phyloP scores from a whole-genome alignment of 1,284 basidiomycete species.

The Somion occarium region DNA sequence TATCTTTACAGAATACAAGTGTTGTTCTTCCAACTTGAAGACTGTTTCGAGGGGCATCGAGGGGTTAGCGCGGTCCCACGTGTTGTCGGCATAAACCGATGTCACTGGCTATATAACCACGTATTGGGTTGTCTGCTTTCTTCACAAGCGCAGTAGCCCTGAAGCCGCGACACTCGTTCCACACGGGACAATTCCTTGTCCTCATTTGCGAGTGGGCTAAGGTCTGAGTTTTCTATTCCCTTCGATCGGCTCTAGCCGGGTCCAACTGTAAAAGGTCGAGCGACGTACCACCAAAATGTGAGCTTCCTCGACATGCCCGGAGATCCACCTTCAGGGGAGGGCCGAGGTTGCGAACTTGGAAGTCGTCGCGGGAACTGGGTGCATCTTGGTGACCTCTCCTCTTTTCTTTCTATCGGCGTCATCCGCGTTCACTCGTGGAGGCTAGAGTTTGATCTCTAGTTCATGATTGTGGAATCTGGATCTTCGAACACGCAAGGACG shows the following conservation, averaged over 20 bases:
- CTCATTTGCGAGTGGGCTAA: slow-evolving; percentile 26
- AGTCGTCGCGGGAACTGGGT: slow-evolving; percentile 2
- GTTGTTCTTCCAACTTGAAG: too few relatives aligned
- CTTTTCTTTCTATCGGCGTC: slow-evolving; percentile 3
- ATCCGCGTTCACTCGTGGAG: background rate
- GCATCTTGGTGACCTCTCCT: background rate
- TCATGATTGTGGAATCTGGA: background rate
- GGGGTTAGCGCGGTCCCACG: too few relatives aligned
- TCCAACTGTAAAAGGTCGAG: slow-evolving; percentile 14
- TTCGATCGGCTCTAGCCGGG: slow-evolving; percentile 19
- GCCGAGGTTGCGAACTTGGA: background rate
- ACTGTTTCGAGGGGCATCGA: too few relatives aligned
- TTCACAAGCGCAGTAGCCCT: slow-evolving; percentile 12
- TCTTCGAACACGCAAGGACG: background rate
- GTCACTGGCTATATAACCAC: too few relatives aligned
- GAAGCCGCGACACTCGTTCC: slow-evolving; percentile 26
- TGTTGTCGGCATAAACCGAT: too few relatives aligned
- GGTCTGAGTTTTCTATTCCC: slow-evolving; percentile 26
- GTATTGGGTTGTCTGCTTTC: background rate
- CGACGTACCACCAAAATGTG: slow-evolving; percentile 21
- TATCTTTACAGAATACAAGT: too few relatives aligned
- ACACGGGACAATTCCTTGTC: slow-evolving; percentile 15
- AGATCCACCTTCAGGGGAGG: slow-evolving; percentile 8
- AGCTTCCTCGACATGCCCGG: slow-evolving; percentile 8
- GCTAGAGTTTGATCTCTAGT: background rate